A percentile compares a stretch with the other conserved stretches of the same genome.
Conservation (phyloP, 169 alveolate species). For the Plasmodium vivax region DNA sequence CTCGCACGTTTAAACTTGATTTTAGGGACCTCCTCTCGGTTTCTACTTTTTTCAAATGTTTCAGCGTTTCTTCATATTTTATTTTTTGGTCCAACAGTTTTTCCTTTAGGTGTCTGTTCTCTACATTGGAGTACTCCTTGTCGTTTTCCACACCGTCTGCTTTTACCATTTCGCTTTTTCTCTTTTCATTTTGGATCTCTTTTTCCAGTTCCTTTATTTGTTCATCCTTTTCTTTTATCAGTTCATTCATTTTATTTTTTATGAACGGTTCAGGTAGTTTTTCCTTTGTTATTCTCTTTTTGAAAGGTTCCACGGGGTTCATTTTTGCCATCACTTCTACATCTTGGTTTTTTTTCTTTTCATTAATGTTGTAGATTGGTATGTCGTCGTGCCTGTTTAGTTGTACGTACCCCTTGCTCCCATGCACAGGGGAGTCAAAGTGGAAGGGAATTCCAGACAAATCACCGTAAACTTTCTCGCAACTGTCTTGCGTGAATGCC, state of each 20-base stretch:
- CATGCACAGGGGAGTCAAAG: background rate
- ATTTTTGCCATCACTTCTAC: background rate
- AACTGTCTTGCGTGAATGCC: background rate
- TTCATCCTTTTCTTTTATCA: slow-evolving; percentile 43
- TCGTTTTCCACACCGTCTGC: background rate
- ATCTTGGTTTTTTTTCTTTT: background rate
- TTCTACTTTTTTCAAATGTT: slow-evolving; percentile 71
- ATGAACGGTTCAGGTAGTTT: background rate
- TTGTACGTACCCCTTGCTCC: background rate
- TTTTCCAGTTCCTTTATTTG: slow-evolving; percentile 50
- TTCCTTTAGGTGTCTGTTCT: slow-evolving; percentile 53
- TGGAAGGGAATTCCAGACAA: background rate
- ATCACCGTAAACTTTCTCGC: background rate
- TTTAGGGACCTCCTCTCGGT: slow-evolving; percentile 58
- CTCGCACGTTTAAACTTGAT: slow-evolving; percentile 45
- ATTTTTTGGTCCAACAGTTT: slow-evolving; percentile 55
- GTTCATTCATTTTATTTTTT: slow-evolving; percentile 33
- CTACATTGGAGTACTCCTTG: background rate
- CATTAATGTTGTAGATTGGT: background rate
- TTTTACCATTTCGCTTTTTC: slow-evolving; percentile 1
- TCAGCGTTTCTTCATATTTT: slow-evolving; percentile 72
- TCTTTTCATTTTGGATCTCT: slow-evolving; percentile 27
- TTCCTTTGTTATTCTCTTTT: slow-evolving; percentile 46
- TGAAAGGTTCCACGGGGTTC: slow-evolving; percentile 12
- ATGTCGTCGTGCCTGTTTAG: background rate